Evolutionary conservation across 73 alveolate species (phyloP).

Genomic region (Symbiodinium natans): DNA sequence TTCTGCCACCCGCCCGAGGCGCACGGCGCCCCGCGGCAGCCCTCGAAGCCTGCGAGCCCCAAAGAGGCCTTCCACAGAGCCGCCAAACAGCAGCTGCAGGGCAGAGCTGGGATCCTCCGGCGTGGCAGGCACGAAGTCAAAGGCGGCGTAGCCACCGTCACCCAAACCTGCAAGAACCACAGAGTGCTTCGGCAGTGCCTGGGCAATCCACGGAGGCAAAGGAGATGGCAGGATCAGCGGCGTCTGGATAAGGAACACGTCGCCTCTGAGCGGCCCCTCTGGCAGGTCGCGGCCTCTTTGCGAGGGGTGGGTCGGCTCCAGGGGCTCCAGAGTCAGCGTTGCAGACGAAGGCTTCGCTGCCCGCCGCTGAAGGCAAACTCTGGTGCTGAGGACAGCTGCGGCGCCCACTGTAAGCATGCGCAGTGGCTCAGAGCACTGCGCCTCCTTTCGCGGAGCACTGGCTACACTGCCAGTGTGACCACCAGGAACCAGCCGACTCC

Average conservation of each 20-base stretch:
- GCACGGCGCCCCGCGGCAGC: slow-evolving; percentile 44
- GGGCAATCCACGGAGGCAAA: slow-evolving; percentile 27
- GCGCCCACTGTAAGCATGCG: neutral
- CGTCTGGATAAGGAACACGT: slow-evolving; percentile 58
- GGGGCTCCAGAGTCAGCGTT: slow-evolving; percentile 20
- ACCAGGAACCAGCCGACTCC: neutral
- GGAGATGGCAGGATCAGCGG: slow-evolving; percentile 60
- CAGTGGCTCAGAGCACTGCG: neutral
- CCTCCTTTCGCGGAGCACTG: neutral
- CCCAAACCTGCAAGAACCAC: slow-evolving; percentile 17
- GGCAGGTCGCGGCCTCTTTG: neutral
- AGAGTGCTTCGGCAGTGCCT: slow-evolving; percentile 58
- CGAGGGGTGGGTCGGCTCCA: neutral
- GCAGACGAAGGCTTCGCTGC: neutral
- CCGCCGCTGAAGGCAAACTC: neutral
- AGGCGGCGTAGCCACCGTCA: slow-evolving; percentile 80
- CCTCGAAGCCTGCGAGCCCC: slow-evolving; percentile 37
- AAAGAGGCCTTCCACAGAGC: slow-evolving; percentile 21
- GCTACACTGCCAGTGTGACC: neutral
- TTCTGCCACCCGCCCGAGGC: slow-evolving; percentile 55
- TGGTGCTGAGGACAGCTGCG: neutral
- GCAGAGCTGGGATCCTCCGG: slow-evolving; percentile 47
- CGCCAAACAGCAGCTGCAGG: slow-evolving; percentile 66
- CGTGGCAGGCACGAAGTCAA: slow-evolving; percentile 56
- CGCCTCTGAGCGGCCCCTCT: neutral